A percentile compares a stretch with the other conserved stretches of the same genome.
phyloP scores from a whole-genome alignment of 805 yeast genomes.

The Zygoascus bituminiphila region DNA sequence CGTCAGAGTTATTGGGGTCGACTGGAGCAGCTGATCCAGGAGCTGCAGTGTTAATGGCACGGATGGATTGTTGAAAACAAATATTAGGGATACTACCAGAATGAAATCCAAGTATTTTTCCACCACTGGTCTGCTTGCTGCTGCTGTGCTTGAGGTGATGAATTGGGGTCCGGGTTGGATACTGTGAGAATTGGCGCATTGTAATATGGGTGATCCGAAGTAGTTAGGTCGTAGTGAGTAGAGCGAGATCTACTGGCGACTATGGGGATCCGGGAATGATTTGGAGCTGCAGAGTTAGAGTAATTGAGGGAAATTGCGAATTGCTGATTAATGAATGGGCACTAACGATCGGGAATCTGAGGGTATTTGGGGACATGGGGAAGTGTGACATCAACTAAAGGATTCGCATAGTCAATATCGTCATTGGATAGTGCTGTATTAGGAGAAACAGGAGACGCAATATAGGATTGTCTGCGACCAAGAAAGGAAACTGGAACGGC shows the following conservation, averaged over 20 bases:
- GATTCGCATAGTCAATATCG: conserved; percentile 4
- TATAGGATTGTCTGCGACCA: background rate
- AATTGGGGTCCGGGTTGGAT: background rate
- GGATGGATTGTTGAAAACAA: background rate
- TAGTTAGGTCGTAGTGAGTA: background rate
- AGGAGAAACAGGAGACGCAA: background rate
- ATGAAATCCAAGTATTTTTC: background rate
- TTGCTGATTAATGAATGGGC: background rate
- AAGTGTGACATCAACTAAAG: background rate
- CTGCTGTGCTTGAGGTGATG: background rate
- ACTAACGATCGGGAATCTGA: background rate
- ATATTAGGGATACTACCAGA: background rate
- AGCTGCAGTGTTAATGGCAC: background rate
- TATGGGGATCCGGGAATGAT: background rate
- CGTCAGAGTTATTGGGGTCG: background rate
- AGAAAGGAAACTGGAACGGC: conserved; percentile 9
- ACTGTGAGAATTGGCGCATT: background rate
- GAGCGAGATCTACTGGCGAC: conserved; percentile 2
- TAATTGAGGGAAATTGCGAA: background rate
- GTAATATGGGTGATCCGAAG: conserved; percentile 4
- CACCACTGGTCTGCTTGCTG: background rate
- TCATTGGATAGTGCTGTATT: background rate
- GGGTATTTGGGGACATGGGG: background rate
- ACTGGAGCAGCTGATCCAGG: background rate
- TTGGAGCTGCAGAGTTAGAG: background rate